Evolutionary conservation across 1,139 yeast species (phyloP).

Genomic region (Blastobotrys persicus): DNA sequence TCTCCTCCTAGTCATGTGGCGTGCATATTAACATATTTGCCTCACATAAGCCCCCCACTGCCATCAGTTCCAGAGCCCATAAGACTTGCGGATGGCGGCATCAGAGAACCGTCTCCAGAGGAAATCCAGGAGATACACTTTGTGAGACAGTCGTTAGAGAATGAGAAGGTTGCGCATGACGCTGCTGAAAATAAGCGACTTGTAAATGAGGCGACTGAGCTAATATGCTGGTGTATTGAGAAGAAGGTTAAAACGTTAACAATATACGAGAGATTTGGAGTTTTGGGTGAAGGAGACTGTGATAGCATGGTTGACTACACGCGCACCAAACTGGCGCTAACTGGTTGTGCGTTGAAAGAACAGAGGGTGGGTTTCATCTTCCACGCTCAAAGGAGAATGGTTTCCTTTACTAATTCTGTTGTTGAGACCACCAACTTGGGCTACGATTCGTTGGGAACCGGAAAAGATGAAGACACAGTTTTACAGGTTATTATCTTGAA

Average conservation of each 20-base stretch:
- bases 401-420: not conserved
- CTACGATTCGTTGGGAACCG: not conserved
- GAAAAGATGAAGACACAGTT: not conserved
- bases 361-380: not conserved
- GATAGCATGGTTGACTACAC: not conserved
- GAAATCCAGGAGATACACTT: conserved; percentile 18
- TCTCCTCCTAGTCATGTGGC: conserved; percentile 26
- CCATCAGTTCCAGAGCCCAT: conserved; percentile 22
- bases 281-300: conserved; percentile 3
- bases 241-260: conserved; percentile 23
- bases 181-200: conserved; percentile 21
- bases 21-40: conserved; percentile 22
- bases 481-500: conserved; percentile 17
- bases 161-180: conserved; percentile 16
- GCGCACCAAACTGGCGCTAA: not conserved
- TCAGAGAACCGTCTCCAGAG: conserved; percentile 17
- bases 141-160: conserved; percentile 14
- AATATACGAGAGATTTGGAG: conserved; percentile 26
- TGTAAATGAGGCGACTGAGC: conserved; percentile 24
- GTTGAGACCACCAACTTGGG: not conserved
- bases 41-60: conserved; percentile 20
- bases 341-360: not conserved
- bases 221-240: conserved; percentile 23
- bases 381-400: not conserved
- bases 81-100: conserved; percentile 20